These are phyloP conservation scores for Didymella sp. DNA, from an alignment of 2,329 filamentous ascomycete genomes.

Conservation along the genomic window DNA sequence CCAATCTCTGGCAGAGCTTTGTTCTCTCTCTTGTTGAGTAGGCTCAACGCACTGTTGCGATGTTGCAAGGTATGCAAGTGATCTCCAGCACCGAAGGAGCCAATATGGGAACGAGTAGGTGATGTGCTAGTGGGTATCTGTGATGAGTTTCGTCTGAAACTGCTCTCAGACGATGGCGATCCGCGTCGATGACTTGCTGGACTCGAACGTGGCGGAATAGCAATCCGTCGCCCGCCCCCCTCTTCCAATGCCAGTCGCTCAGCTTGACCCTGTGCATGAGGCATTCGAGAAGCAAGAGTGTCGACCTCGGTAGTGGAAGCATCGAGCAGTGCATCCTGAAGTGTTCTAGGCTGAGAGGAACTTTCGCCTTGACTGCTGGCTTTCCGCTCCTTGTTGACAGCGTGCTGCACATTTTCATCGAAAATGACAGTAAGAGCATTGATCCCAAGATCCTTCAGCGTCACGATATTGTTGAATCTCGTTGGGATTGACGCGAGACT, in stretches of 20 bases:
- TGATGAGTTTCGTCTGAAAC: slow-evolving; percentile 45
- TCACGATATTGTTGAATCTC: slow-evolving; percentile 73
- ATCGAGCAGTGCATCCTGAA: slow-evolving; percentile 88
- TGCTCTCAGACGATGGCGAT: slow-evolving; percentile 44
- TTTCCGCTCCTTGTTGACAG: slow-evolving; percentile 51
- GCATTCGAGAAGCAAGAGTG: slow-evolving; percentile 57
- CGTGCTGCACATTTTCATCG: slow-evolving; percentile 68
- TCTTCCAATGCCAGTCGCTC: slow-evolving; percentile 45
- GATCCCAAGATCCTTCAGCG: slow-evolving; percentile 76
- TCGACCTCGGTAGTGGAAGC: slow-evolving; percentile 88
- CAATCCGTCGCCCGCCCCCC: slow-evolving; percentile 25
- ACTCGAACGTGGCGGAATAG: slow-evolving; percentile 35
- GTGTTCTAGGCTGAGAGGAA: slow-evolving; percentile 68
- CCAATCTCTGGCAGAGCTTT: slow-evolving; percentile 71
- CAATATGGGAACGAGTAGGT: slow-evolving; percentile 38
- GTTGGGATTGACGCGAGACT: slow-evolving; percentile 51
- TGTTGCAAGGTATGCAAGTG: slow-evolving; percentile 52
- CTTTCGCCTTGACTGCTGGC: slow-evolving; percentile 44
- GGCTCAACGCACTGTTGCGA: slow-evolving; percentile 64
- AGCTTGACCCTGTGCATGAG: slow-evolving; percentile 51
- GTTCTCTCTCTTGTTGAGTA: slow-evolving; percentile 64
- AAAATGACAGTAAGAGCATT: slow-evolving; percentile 92
- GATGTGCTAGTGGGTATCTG: slow-evolving; percentile 39
- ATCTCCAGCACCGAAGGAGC: slow-evolving; percentile 41
- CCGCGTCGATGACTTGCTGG: slow-evolving; percentile 23